These are phyloP conservation scores for Marasmius tenuissimus DNA, from an alignment of 1,284 basidiomycete species.

Conservation along the genomic window DNA sequence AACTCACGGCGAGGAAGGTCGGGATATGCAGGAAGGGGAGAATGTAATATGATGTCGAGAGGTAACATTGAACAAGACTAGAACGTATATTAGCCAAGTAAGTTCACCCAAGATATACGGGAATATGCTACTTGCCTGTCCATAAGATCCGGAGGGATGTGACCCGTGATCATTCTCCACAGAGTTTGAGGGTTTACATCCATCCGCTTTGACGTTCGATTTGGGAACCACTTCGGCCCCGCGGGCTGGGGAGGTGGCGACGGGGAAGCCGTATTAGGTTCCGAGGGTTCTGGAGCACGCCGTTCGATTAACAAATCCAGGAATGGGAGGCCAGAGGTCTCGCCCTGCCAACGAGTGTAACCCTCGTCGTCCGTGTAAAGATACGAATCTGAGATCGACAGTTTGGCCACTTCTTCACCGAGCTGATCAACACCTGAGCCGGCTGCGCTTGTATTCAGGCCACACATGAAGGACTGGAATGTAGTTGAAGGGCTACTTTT, in stretches of 20 bases:
- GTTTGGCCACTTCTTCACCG: constrained; percentile 56
- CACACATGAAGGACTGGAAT: constrained; percentile 39
- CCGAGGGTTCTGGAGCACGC: constrained; percentile 27
- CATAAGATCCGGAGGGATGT: constrained; percentile 86
- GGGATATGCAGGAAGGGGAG: constrained; percentile 90
- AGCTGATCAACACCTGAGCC: constrained; percentile 41
- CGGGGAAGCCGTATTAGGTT: constrained; percentile 20
- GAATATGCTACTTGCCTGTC: constrained; percentile 59
- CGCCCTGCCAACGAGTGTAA: constrained; percentile 84
- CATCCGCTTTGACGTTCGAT: constrained; percentile 68
- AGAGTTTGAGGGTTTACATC: constrained; percentile 79
- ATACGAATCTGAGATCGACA: constrained; percentile 71
- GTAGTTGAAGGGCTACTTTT: constrained; percentile 45
- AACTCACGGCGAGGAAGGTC: constrained; percentile 77
- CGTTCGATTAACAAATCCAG: constrained; percentile 78
- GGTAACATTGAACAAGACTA: constrained; percentile 76
- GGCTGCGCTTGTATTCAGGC: constrained; percentile 25
- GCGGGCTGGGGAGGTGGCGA: constrained; percentile 23
- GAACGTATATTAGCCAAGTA: constrained; percentile 19
- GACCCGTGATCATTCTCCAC: constrained; percentile 74
- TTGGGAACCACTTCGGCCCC: constrained; percentile 70
- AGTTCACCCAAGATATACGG: constrained; percentile 7
- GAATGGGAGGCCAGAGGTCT: constrained; percentile 85
- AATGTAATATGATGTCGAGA: constrained; percentile 89
- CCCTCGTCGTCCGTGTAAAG: constrained; percentile 83